Evolutionary conservation across 176 grass and related monocot genomes (phyloP).

Genomic region (Carex littledalei): DNA sequence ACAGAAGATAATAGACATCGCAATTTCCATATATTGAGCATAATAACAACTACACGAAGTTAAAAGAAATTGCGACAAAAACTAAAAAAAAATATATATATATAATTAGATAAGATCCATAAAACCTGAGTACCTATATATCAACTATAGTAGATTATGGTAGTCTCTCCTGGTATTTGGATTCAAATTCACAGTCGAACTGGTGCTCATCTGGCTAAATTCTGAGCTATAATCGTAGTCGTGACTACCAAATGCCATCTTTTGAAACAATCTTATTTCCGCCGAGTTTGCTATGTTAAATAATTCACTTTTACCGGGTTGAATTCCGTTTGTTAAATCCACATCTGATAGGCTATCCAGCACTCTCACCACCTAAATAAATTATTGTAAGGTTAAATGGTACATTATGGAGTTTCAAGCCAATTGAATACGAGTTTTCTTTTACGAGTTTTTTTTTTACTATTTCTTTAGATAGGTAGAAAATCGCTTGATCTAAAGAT

Average conservation of each 20-base stretch:
- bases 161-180: slow-evolving; percentile 8
- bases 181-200: slow-evolving; percentile 9
- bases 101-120: slow-evolving; percentile 32
- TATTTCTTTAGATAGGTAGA: no score
- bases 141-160: slow-evolving; percentile 11
- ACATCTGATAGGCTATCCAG: slow-evolving; percentile 70
- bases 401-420: neutral
- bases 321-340: slow-evolving; percentile 75
- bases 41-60: slow-evolving; percentile 23
- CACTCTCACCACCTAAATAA: slow-evolving; percentile 60
- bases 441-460: neutral
- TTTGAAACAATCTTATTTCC: slow-evolving; percentile 72
- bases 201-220: slow-evolving; percentile 54
- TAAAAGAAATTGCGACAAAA: neutral
- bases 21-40: slow-evolving; percentile 18
- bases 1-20: neutral
- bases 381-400: neutral
- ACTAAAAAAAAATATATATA: slow-evolving; percentile 6
- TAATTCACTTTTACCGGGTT: slow-evolving; percentile 66
- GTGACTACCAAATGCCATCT: slow-evolving; percentile 60
- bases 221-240: slow-evolving; percentile 45
- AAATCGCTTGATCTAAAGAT: no score
- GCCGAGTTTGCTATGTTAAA: slow-evolving; percentile 76
- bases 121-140: neutral
- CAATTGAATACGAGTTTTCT: neutral